A percentile compares a stretch with the other conserved stretches of the same genome.
Evolutionary conservation across 768 basidiomycete genomes (phyloP).

Genomic region (Clitopilus passeckerianus): DNA sequence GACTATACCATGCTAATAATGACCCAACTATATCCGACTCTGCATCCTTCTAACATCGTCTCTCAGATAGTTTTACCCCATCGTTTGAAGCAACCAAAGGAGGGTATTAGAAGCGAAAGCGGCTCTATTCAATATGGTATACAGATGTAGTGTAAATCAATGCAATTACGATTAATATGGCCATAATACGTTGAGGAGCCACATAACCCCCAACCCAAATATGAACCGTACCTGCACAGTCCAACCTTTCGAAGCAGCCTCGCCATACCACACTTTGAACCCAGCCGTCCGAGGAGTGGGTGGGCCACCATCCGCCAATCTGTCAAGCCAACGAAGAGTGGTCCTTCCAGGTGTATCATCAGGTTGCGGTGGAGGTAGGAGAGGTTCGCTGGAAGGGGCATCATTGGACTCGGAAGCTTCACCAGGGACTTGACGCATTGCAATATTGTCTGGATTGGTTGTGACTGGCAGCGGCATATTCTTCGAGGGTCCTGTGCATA

Average conservation of each 20-base stretch:
- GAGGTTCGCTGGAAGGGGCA: constrained; percentile 18
- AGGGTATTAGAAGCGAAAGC: too few relatives aligned
- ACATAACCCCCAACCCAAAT: constrained; percentile 44
- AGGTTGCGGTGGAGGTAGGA: too few relatives aligned
- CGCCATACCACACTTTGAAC: constrained; percentile 24
- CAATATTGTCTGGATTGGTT: constrained; percentile 12
- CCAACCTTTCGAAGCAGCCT: constrained; percentile 26
- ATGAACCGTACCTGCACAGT: constrained; percentile 32
- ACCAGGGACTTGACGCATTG: constrained; percentile 7
- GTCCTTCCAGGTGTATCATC: constrained; percentile 30
- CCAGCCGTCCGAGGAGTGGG: constrained; percentile 16
- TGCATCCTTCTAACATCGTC: background rate
- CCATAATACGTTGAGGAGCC: constrained; percentile 66
- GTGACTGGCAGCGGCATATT: constrained; percentile 4
- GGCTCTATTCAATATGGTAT: background rate
- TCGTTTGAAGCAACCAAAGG: too few relatives aligned
- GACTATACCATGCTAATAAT: constrained; percentile 91
- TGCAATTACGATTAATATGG: constrained; percentile 16
- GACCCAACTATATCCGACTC: constrained; percentile 25
- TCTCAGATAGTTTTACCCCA: too few relatives aligned
- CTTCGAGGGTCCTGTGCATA: constrained; percentile 32
- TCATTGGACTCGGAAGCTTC: constrained; percentile 19
- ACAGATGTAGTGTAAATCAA: background rate
- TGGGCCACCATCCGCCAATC: constrained; percentile 32
- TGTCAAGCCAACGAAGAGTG: constrained; percentile 45